phyloP scores from a whole-genome alignment of 2,329 filamentous ascomycete species.

The Lasiodiplodia sp. region DNA sequence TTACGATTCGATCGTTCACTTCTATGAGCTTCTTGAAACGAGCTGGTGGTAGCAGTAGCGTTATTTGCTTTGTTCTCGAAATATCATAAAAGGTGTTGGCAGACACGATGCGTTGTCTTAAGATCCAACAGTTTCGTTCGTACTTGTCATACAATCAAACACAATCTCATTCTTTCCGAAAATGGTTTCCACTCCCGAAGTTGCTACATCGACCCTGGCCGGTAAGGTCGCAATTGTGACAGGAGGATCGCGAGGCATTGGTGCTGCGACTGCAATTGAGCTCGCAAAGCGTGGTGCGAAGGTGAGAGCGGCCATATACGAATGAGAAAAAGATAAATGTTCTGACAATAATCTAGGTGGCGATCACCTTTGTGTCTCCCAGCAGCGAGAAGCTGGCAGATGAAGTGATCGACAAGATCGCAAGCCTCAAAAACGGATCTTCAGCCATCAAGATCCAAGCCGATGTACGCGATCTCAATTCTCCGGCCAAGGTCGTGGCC shows the following conservation, averaged over 20 bases:
- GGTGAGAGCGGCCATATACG: too few species aligned
- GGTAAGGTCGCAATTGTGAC: slow-evolving; percentile 12
- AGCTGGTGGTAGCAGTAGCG: too few species aligned
- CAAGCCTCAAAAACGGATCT: slow-evolving; percentile 32
- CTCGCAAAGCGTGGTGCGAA: neutral
- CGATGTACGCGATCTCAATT: slow-evolving; percentile 45
- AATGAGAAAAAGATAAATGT: too few species aligned
- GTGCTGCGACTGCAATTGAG: neutral
- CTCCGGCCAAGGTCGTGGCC: slow-evolving; percentile 47
- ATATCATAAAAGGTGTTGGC: too few species aligned
- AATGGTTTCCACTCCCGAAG: too few species aligned
- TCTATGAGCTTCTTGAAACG: too few species aligned
- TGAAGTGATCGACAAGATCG: neutral
- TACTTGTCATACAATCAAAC: too few species aligned
- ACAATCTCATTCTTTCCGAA: too few species aligned
- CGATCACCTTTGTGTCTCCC: neutral
- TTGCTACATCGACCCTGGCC: neutral
- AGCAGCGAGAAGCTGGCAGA: neutral
- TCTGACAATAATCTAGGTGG: neutral
- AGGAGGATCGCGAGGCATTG: slow-evolving; percentile 13
- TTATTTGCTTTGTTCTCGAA: too few species aligned
- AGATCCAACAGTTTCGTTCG: too few species aligned
- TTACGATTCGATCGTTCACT: too few species aligned
- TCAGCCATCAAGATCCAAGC: slow-evolving; percentile 41
- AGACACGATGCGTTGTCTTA: too few species aligned